These are phyloP conservation scores for Amphichorda felina DNA, from an alignment of 2,329 filamentous ascomycete genomes.

Conservation along the genomic window DNA sequence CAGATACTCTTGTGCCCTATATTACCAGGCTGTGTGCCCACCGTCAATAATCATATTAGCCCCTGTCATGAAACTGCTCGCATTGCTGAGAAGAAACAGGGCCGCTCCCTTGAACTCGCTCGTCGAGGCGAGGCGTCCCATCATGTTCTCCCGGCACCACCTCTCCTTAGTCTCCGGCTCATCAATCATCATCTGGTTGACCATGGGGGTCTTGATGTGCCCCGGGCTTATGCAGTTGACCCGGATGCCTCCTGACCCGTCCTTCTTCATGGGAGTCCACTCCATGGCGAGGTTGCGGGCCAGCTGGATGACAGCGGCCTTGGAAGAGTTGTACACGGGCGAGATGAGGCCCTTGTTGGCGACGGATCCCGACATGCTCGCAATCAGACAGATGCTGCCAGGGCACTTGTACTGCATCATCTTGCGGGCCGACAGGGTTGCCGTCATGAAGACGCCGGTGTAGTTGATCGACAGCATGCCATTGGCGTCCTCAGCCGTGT, in stretches of 20 bases:
- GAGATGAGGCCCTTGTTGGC: conserved; percentile 50
- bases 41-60: conserved; percentile 43
- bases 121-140: conserved; percentile 45
- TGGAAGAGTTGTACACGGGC: conserved; percentile 55
- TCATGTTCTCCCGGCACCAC: conserved; percentile 67
- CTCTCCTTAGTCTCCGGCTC: conserved; percentile 46
- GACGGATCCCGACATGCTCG: conserved; percentile 41
- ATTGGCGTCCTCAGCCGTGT: conserved; percentile 41
- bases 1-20: no score
- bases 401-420: conserved; percentile 37
- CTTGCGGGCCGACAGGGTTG: conserved; percentile 57
- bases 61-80: conserved; percentile 53
- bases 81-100: conserved; percentile 48
- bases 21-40: conserved; percentile 43
- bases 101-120: conserved; percentile 50
- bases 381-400: conserved; percentile 45
- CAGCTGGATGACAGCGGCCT: conserved; percentile 53
- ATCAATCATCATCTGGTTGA: conserved; percentile 55
- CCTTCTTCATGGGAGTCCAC: conserved; percentile 35
- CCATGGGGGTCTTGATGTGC: conserved; percentile 62
- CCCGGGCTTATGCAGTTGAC: conserved; percentile 61
- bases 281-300: conserved; percentile 50
- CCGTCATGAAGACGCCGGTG: conserved; percentile 58
- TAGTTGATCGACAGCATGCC: conserved; percentile 61
- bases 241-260: conserved; percentile 42